Evolutionary conservation across 139 green algal genomes (phyloP).

Genomic region (Auxenochlorella pyrenoidosa): DNA sequence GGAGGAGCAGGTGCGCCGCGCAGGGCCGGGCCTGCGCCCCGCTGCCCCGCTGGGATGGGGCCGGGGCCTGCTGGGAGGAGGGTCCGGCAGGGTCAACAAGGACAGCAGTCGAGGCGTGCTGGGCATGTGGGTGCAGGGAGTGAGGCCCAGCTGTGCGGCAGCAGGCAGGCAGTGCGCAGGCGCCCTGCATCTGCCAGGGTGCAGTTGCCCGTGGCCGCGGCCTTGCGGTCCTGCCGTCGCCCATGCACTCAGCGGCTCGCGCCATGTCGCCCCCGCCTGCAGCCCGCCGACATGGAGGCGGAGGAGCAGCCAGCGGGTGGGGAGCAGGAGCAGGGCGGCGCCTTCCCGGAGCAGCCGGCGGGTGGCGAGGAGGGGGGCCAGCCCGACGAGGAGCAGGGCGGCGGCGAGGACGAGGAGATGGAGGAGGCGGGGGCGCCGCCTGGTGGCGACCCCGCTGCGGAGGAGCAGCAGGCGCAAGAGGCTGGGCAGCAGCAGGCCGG

Average conservation of each 20-base stretch:
- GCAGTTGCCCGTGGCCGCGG: not conserved
- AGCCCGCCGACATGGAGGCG: not conserved
- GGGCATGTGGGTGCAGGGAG: too few relatives aligned
- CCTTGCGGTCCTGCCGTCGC: too few relatives aligned
- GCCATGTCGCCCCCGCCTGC: not conserved
- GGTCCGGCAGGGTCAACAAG: too few relatives aligned
- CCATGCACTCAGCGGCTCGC: not conserved
- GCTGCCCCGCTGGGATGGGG: too few relatives aligned
- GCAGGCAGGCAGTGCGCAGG: not conserved
- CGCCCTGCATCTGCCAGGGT: not conserved
- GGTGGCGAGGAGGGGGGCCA: conserved; percentile 18
- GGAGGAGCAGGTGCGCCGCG: conserved; percentile 32
- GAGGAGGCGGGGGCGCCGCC: conserved; percentile 35
- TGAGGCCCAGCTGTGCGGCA: too few relatives aligned
- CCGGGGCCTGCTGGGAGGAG: too few relatives aligned
- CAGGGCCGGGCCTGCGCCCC: too few relatives aligned
- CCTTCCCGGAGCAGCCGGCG: conserved; percentile 5
- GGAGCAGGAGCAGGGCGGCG: conserved; percentile 9
- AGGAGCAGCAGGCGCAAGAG: conserved; percentile 26
- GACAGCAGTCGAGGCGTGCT: too few relatives aligned
- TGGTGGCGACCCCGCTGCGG: conserved; percentile 28
- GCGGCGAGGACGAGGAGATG: conserved; percentile 33
- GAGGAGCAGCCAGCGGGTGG: not conserved
- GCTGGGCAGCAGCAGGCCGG: conserved; percentile 14
- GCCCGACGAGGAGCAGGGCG: conserved; percentile 24